phyloP scores from a whole-genome alignment of 768 basidiomycete genomes.

The Astraeus odoratus region DNA sequence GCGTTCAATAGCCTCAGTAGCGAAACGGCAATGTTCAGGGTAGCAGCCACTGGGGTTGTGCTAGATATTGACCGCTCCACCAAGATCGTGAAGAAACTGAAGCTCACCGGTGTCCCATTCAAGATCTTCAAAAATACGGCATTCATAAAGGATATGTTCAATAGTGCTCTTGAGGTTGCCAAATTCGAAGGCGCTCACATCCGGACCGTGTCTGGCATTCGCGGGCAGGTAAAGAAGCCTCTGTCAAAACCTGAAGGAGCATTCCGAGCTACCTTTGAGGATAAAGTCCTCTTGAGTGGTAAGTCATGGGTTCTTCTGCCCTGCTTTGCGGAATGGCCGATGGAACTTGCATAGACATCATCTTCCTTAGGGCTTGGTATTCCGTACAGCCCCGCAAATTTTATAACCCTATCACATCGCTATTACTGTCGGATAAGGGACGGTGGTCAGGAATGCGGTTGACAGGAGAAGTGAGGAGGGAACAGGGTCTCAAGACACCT shows the following conservation, averaged over 20 bases:
- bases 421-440: slow-evolving; percentile 77
- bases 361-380: slow-evolving; percentile 97
- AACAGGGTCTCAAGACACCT: slow-evolving; percentile 79
- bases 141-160: slow-evolving; percentile 98
- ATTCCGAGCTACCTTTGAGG: slow-evolving; percentile 96
- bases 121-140: slow-evolving; percentile 99
- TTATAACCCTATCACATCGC: slow-evolving; percentile 93
- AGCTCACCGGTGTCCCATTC: slow-evolving; percentile 90
- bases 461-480: slow-evolving; percentile 87
- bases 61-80: slow-evolving; percentile 87
- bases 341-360: slow-evolving; percentile 53
- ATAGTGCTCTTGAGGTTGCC: slow-evolving; percentile 85
- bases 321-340: neutral
- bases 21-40: slow-evolving; percentile 71
- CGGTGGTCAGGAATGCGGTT: slow-evolving; percentile 92
- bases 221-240: slow-evolving; percentile 96
- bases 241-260: slow-evolving; percentile 92
- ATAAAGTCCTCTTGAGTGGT: slow-evolving; percentile 96
- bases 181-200: slow-evolving; percentile 99
- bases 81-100: slow-evolving; percentile 97
- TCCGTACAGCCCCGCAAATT: slow-evolving; percentile 91
- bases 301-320: slow-evolving; percentile 24
- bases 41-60: slow-evolving; percentile 92
- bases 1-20: slow-evolving; percentile 81
- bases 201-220: slow-evolving; percentile 88